Evolutionary conservation across 108 stramenopile genomes (phyloP).

Genomic region (Stephanodiscus minutulus): DNA sequence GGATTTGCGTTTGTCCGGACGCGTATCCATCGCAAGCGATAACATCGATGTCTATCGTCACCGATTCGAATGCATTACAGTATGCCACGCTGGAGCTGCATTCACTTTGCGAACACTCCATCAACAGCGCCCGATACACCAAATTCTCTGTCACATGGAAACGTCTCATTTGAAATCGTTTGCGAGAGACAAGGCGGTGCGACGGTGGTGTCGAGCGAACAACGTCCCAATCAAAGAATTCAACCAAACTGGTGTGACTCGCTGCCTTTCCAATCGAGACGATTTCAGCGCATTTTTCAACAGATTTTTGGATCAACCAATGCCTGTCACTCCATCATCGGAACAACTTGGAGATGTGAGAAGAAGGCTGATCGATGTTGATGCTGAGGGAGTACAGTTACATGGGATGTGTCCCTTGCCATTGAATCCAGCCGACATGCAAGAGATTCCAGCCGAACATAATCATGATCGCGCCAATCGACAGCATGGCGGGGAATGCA

Average conservation of each 20-base stretch:
- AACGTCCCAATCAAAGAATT: slow-evolving; percentile 55
- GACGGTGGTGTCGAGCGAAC: slow-evolving; percentile 61
- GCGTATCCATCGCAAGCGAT: not conserved
- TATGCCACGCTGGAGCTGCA: slow-evolving; percentile 54
- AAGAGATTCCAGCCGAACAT: slow-evolving; percentile 56
- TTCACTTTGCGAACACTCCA: slow-evolving; percentile 53
- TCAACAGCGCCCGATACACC: slow-evolving; percentile 46
- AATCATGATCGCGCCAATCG: slow-evolving; percentile 54
- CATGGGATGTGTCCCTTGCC: slow-evolving; percentile 29
- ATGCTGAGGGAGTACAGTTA: slow-evolving; percentile 26
- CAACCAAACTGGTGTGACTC: slow-evolving; percentile 69
- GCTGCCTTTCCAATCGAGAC: slow-evolving; percentile 58
- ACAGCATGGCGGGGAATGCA: slow-evolving; percentile 66
- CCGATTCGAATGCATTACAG: slow-evolving; percentile 60
- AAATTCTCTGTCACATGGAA: slow-evolving; percentile 71
- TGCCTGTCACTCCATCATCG: slow-evolving; percentile 40
- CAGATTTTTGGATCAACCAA: slow-evolving; percentile 49
- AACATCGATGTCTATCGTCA: slow-evolving; percentile 19
- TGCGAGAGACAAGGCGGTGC: slow-evolving; percentile 59
- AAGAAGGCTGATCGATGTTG: slow-evolving; percentile 16
- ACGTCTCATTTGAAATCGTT: slow-evolving; percentile 69
- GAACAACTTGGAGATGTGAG: slow-evolving; percentile 22
- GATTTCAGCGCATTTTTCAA: slow-evolving; percentile 58
- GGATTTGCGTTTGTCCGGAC: slow-evolving; percentile 41
- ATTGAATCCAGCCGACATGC: slow-evolving; percentile 37